Evolutionary conservation across 805 yeast species (phyloP).

Genomic region (Metschnikowia aberdeeniae): DNA sequence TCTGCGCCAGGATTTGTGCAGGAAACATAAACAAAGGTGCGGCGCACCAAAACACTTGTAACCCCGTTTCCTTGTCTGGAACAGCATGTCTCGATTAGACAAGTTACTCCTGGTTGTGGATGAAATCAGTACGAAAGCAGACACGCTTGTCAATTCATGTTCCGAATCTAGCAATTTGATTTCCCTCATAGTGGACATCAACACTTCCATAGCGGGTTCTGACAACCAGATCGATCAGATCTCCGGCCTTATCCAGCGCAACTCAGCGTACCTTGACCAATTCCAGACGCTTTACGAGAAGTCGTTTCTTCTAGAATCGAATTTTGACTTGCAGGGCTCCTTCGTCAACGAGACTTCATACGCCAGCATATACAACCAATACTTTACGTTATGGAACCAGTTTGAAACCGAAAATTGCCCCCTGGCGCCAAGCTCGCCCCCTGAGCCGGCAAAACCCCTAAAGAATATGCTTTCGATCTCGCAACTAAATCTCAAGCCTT

Average conservation of each 20-base stretch:
- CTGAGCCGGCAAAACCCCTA: not conserved
- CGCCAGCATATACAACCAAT: slow-evolving; percentile 29
- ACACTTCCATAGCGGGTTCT: slow-evolving; percentile 20
- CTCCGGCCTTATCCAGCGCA: slow-evolving; percentile 20
- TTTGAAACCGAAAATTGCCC: slow-evolving; percentile 10
- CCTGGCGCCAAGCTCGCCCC: not conserved
- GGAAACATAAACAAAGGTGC: not conserved
- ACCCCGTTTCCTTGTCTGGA: not conserved
- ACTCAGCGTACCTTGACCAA: slow-evolving; percentile 21
- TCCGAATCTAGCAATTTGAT: slow-evolving; percentile 24
- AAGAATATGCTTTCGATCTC: slow-evolving; percentile 29
- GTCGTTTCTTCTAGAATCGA: slow-evolving; percentile 32
- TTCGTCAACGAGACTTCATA: slow-evolving; percentile 30
- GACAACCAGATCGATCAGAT: slow-evolving; percentile 30
- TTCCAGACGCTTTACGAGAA: slow-evolving; percentile 30
- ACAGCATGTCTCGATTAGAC: slow-evolving; percentile 23
- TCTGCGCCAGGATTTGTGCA: not conserved
- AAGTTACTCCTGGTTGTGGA: slow-evolving; percentile 30
- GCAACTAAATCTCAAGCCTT: slow-evolving; percentile 36
- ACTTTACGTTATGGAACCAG: slow-evolving; percentile 21
- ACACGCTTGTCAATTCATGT: slow-evolving; percentile 20
- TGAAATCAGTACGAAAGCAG: slow-evolving; percentile 26
- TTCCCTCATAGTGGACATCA: slow-evolving; percentile 18
- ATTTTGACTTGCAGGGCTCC: slow-evolving; percentile 27
- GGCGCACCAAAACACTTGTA: not conserved